Evolutionary conservation across 164 flowering plant genomes (phyloP).

Genomic region (Akebia trifoliata): DNA sequence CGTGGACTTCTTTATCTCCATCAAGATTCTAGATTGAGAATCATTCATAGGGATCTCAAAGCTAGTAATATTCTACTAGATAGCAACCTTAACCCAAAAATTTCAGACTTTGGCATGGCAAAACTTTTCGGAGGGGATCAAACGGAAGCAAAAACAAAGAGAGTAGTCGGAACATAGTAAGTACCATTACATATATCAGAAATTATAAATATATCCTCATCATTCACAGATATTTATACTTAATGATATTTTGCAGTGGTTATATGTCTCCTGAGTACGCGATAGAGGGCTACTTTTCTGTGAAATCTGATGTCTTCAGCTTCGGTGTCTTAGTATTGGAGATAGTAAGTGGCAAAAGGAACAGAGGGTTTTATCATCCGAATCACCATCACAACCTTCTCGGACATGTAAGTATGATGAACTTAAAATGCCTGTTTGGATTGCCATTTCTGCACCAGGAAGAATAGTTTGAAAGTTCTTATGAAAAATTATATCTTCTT

Average conservation of each 20-base stretch:
- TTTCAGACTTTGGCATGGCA: conserved; percentile 3
- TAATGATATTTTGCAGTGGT: not conserved
- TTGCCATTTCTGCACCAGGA: too few species aligned
- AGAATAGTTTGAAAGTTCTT: too few species aligned
- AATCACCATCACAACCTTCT: not conserved
- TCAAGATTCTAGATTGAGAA: conserved; percentile 8
- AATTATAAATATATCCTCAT: not conserved
- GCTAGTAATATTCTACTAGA: conserved; percentile 1
- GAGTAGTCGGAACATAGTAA: conserved; percentile 6
- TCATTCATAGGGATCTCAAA: conserved; percentile 6
- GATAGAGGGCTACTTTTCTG: not conserved
- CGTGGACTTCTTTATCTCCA: conserved; percentile 9
- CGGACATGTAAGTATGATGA: not conserved
- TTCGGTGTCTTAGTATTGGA: not conserved
- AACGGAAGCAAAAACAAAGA: not conserved
- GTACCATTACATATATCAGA: not conserved
- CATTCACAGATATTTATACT: not conserved
- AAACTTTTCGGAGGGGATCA: conserved; percentile 1
- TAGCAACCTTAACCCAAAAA: conserved; percentile 1
- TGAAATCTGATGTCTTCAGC: conserved; percentile 7
- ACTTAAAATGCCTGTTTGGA: too few species aligned
- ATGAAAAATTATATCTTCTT: not conserved
- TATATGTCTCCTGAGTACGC: conserved; percentile 11
- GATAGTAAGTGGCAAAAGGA: conserved; percentile 5
- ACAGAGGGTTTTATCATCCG: not conserved